phyloP scores from a whole-genome alignment of 352 stramenopile species.

The Phytophthora ramorum region DNA sequence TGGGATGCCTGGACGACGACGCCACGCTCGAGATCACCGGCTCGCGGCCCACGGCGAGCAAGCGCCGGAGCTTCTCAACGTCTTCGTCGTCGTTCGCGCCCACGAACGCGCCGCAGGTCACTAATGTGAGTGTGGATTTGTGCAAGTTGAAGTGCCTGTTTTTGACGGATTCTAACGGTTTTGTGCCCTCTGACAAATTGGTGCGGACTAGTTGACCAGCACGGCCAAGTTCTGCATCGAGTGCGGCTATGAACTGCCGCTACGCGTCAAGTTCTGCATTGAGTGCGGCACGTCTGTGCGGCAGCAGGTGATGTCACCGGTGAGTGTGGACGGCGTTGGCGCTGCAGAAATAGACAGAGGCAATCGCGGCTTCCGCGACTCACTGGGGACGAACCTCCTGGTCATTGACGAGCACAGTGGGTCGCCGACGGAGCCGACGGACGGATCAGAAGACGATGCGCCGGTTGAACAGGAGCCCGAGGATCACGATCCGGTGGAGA shows the following conservation, averaged over 20 bases:
- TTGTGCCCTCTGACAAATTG: slow-evolving; percentile 8
- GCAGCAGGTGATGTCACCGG: slow-evolving; percentile 61
- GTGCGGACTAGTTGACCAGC: slow-evolving; percentile 50
- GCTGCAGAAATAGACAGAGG: slow-evolving; percentile 35
- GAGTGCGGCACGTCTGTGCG: slow-evolving; percentile 80
- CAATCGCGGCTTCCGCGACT: slow-evolving; percentile 52
- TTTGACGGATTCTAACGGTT: slow-evolving; percentile 9
- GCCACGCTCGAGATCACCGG: slow-evolving; percentile 72
- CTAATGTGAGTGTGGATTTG: slow-evolving; percentile 46
- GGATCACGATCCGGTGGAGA: slow-evolving; percentile 36
- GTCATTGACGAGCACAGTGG: slow-evolving; percentile 81
- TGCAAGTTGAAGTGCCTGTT: slow-evolving; percentile 26
- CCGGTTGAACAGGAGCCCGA: slow-evolving; percentile 43
- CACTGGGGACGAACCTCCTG: slow-evolving; percentile 54
- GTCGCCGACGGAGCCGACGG: slow-evolving; percentile 57
- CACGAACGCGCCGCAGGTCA: slow-evolving; percentile 42
- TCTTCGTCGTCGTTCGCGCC: slow-evolving; percentile 41
- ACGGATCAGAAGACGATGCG: slow-evolving; percentile 65
- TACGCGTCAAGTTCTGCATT: slow-evolving; percentile 88
- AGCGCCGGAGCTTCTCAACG: slow-evolving; percentile 72
- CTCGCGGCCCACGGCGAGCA: slow-evolving; percentile 51
- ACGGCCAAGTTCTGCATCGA: slow-evolving; percentile 87
- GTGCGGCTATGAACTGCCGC: slow-evolving; percentile 81
- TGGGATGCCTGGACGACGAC: slow-evolving; percentile 69
- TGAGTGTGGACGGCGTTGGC: slow-evolving; percentile 38